Base-by-base conservation (phyloP, 2,329 filamentous ascomycete genomes). In the Esteya vermicola region DNA sequence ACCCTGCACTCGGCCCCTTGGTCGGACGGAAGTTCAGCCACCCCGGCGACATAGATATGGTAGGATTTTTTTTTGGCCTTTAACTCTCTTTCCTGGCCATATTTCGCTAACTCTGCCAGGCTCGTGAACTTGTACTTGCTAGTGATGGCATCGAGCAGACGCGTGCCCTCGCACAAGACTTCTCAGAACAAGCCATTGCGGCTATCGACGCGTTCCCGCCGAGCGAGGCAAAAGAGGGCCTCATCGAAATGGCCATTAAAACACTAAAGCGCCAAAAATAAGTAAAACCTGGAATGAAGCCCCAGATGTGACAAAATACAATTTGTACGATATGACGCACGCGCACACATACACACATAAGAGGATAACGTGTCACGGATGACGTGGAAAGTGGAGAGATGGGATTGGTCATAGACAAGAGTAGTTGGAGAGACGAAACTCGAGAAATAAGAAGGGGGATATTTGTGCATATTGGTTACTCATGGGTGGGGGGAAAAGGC, bases 131-230 rank as follows among this genome's bases (percentile, higher is more conserved):
- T 36, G 91, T 98, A 18, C 68, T 81, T 23, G 67, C 77, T 50
- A 93, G 84, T 56, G 75, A 91, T 51, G 91, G 91, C 16, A 78
- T 98, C 35, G 83, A 94, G 57, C 85, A 95, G 60, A 98, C 91
- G 1, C 76, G 86, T 50, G 84, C 81, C 8, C 68, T 98, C 23
- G 91, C 91, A 1, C 81, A 93, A 56, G 83, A 93, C 52, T 98
- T 94, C 57, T 80, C 82, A 30, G 81, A 91, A 54, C 84, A 84
- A 54, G 91, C 91, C 22, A 82, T 93, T 45, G 71, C 76, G 6
- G 84, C 88, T n/a, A 83, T 98, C 52, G 70, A 72, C 47, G 63
- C 66, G 34, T 94, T 98, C 59, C 91, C 91, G 7, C 80, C 88
- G n/a, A 89, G 86, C 57, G 89, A 96, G 48, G 91, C 91, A 43